Evolutionary conservation across 2,329 filamentous ascomycete genomes (phyloP).

Genomic region (Colletotrichum echinochloae): DNA sequence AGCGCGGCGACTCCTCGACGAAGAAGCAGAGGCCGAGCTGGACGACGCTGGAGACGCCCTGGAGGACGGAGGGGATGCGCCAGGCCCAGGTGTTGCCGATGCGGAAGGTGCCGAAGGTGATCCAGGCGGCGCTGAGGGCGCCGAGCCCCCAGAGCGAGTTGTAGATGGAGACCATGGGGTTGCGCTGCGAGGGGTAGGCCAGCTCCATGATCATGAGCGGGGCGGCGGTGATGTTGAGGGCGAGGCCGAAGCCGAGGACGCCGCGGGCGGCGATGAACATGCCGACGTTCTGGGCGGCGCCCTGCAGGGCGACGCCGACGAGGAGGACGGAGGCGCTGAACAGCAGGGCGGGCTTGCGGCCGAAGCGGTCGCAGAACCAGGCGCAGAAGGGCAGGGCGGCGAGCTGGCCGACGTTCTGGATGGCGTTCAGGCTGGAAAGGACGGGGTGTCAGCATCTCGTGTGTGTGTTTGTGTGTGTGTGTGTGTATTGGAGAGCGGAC

Average conservation of each 20-base stretch:
- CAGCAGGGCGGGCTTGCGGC: slow-evolving; percentile 45
- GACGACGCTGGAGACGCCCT: slow-evolving; percentile 26
- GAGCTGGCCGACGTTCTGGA: slow-evolving; percentile 51
- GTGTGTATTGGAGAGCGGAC: no score
- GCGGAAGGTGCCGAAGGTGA: slow-evolving; percentile 39
- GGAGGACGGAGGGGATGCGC: slow-evolving; percentile 33
- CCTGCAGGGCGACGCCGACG: slow-evolving; percentile 55
- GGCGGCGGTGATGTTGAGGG: slow-evolving; percentile 45
- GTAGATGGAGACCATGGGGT: slow-evolving; percentile 31
- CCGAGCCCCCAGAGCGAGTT: slow-evolving; percentile 38
- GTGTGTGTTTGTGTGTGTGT: no score
- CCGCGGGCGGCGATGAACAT: slow-evolving; percentile 58
- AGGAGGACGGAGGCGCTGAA: slow-evolving; percentile 48
- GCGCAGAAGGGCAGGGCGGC: slow-evolving; percentile 49
- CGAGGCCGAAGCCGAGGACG: slow-evolving; percentile 55
- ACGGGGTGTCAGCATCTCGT: neutral
- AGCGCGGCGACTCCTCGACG: slow-evolving; percentile 51
- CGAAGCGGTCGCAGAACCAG: slow-evolving; percentile 47
- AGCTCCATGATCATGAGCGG: slow-evolving; percentile 37
- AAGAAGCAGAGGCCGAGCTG: slow-evolving; percentile 35
- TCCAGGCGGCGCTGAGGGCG: slow-evolving; percentile 42
- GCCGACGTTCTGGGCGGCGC: slow-evolving; percentile 56
- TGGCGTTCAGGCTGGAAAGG: slow-evolving; percentile 45
- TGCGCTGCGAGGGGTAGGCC: slow-evolving; percentile 31
- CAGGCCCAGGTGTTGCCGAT: slow-evolving; percentile 36